Evolutionary conservation across 352 stramenopile species (phyloP), one percentile per base, ranked within the genome.

Genomic region (Stramenopiles sp.): DNA sequence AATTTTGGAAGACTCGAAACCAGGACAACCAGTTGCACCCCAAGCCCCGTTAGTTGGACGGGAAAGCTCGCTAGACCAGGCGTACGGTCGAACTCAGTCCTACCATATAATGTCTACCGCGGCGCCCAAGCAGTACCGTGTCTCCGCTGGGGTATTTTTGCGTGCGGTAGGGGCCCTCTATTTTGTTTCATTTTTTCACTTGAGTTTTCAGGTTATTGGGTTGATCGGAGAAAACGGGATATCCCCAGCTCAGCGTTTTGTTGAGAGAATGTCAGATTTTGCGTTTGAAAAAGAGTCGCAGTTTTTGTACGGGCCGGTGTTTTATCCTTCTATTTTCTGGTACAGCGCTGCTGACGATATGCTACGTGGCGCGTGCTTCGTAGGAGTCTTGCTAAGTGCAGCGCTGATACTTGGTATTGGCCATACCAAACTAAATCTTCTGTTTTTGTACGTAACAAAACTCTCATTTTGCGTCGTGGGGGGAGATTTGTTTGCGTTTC

Each of bases 271-370:
- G 53, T 71, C 12, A 71, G 12, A 71, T 2, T 71, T 71, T 4
- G 4, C 12, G 12, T 6, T 71, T 33, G 31, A 6, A 6, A 33
- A 6, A 2, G 35, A 6, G 6, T 33, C 2, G 35, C n/a, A n/a
- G n/a, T n/a, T 2, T 6, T 71, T 6, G 2, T 31, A 71, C 33
- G 31, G 35, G 12, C 35, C 35, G 33, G 4, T 71, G 2, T 2
- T 6, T 4, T 71, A 71, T 71, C 53, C 53, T 35, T 6, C 53
- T 6, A 71, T 71, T 71, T 71, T 71, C 35, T 6, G 33, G 35
- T 6, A 35, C 12, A 71, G 53, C 6, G 12, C 12, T 2, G 33
- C 53, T 6, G 53, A 71, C 12, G 35, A 71, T 71, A 6, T 71
- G 4, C 35, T 71, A 33, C 12, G 33, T 6, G 33, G 33, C 6